Evolutionary conservation across 2,329 filamentous ascomycete genomes (phyloP), one percentile per base, ranked within the genome.

Genomic region (Cytospora mali): DNA sequence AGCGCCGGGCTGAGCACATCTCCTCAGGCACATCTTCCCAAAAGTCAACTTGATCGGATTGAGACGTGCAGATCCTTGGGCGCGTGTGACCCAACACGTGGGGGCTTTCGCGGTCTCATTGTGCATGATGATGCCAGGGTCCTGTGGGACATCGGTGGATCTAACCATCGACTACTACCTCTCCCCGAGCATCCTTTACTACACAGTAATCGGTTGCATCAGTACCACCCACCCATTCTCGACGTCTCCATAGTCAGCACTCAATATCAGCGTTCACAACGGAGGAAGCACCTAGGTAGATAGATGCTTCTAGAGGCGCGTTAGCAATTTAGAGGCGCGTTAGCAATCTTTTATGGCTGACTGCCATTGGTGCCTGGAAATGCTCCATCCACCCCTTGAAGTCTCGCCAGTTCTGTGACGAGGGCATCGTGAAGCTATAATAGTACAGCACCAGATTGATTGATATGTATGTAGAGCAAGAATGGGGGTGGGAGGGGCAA

Each of bases 11-110:
- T 13, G 42, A 46, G 42, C 42, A 46, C 42, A 10, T n/a, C 42
- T 46, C n/a, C 42, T 18, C n/a, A 21, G n/a, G 42, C n/a, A 46
- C 21, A 23, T 13, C 42, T 23, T 46, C 42, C 39, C 35, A 53
- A 16, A 59, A n/a, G 33, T 59, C 27, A 31, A 54, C 33, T 27
- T 29, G 27, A 51, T 53, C 39, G 57, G 54, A 54, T 21, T 54
- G 21, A 33, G 50, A 28, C 33, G 27, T 60, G 57, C 57, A 60
- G 50, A 51, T n/a, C 39, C 13, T 21, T 13, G n/a, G 56, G n/a
- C 11, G 42, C 57, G 57, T 60, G 57, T 60, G 57, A 54, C 33
- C 42, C 50, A 54, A 39, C 57, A 60, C 57, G 57, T 60, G 57
- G 57, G 57, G 57, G 57, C 29, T 13, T 54, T 46, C 50, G 25